These are phyloP conservation scores for Lavandula angustifolia DNA, from an alignment of 257 asterid species.

Conservation along the genomic window DNA sequence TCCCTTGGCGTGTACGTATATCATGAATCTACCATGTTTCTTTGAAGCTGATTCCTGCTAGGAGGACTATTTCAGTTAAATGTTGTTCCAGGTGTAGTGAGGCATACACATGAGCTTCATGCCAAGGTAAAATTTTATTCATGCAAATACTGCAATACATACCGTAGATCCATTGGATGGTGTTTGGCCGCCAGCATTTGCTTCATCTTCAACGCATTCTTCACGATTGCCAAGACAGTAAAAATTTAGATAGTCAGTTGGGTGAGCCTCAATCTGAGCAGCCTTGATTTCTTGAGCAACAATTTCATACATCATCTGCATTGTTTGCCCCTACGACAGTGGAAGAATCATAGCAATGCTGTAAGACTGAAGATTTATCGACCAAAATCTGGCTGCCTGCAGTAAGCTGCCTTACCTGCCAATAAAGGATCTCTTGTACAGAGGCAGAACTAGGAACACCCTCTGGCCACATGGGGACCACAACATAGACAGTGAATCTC, in stretches of 20 bases:
- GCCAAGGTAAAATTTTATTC: not conserved
- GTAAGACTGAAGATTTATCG: not conserved
- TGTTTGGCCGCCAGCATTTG: conserved; percentile 28
- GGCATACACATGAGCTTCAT: not conserved
- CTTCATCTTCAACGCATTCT: conserved; percentile 32
- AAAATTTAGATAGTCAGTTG: conserved; percentile 58
- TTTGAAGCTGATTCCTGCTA: conserved; percentile 46
- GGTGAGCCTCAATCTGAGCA: conserved; percentile 48
- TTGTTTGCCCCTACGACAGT: conserved; percentile 60
- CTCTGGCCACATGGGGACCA: conserved; percentile 97
- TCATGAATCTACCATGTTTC: conserved; percentile 64
- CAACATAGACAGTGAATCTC: conserved; percentile 76
- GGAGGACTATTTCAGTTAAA: conserved; percentile 1
- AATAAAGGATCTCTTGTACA: conserved; percentile 89
- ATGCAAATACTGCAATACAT: conserved; percentile 17
- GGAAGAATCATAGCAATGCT: not conserved
- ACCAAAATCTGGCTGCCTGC: not conserved
- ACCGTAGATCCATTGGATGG: conserved; percentile 45
- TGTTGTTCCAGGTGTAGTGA: not conserved
- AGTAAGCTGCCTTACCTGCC: conserved; percentile 63
- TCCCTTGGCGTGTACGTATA: conserved; percentile 84
- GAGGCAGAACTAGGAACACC: conserved; percentile 84
- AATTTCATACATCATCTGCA: conserved; percentile 62
- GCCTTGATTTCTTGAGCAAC: conserved; percentile 50
- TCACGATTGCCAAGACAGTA: conserved; percentile 69